These are phyloP conservation scores for Sporothrix euskadiensis DNA, from an alignment of 2,329 filamentous ascomycete species.

Conservation along the genomic window DNA sequence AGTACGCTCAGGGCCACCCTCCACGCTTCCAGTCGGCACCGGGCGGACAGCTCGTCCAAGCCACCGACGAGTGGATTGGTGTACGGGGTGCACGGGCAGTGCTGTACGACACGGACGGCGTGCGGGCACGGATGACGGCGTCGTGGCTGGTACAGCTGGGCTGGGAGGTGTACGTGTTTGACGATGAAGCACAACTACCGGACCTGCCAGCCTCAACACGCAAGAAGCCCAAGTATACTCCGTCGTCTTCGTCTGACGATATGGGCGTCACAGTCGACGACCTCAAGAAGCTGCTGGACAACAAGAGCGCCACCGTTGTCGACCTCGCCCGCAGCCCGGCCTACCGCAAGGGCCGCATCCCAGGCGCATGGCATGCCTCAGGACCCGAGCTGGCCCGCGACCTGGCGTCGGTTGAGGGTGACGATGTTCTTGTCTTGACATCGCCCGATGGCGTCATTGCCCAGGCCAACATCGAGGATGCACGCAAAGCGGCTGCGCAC, in stretches of 20 bases:
- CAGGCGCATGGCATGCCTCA: slow-evolving; percentile 22
- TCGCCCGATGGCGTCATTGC: slow-evolving; percentile 22
- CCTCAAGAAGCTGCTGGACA: background rate
- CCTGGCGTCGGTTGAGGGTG: slow-evolving; percentile 2
- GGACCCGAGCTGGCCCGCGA: slow-evolving; percentile 22
- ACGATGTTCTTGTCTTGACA: slow-evolving; percentile 13
- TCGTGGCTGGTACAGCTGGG: slow-evolving; percentile 24
- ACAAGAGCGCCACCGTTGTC: background rate
- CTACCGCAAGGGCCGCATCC: slow-evolving; percentile 25
- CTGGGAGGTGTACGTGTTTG: slow-evolving; percentile 24
- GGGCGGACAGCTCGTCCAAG: slow-evolving; percentile 26
- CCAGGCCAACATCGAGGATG: background rate
- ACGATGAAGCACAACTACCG: background rate
- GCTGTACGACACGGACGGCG: slow-evolving; percentile 26
- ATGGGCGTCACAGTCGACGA: background rate
- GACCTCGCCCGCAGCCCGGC: slow-evolving; percentile 25
- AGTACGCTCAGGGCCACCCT: slow-evolving; percentile 19
- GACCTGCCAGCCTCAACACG: background rate
- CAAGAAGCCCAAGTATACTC: too few species aligned
- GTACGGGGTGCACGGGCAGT: slow-evolving; percentile 20
- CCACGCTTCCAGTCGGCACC: slow-evolving; percentile 17
- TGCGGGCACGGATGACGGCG: slow-evolving; percentile 23
- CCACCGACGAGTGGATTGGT: slow-evolving; percentile 26
- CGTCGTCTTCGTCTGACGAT: background rate
- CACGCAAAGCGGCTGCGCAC: slow-evolving; percentile 3